Conservation (phyloP, 2,329 filamentous ascomycete species). For the Monosporascus sp. region DNA sequence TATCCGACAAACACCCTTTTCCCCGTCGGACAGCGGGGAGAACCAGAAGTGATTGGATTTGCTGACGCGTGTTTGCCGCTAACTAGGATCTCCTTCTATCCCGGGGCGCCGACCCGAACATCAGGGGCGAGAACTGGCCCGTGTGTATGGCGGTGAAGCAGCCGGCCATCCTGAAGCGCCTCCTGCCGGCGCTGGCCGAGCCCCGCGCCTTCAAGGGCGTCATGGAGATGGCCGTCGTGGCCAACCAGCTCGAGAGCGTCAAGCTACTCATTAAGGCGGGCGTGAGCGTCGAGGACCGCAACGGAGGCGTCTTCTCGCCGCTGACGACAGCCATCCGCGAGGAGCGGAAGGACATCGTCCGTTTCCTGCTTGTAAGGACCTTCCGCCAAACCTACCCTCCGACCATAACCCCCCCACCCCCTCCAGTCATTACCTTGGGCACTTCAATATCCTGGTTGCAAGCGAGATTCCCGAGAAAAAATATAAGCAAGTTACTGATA, state of each 20-base stretch:
- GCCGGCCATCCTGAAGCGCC: constrained; percentile 52
- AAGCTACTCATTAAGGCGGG: constrained; percentile 60
- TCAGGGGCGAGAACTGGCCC: constrained; percentile 65
- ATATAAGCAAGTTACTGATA: too few relatives aligned
- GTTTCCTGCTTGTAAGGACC: constrained; percentile 44
- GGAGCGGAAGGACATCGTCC: constrained; percentile 54
- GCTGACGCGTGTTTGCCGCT: too few relatives aligned
- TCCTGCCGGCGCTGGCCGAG: constrained; percentile 53
- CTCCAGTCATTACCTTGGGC: background rate
- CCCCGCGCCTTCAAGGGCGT: constrained; percentile 60
- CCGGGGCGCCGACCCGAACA: constrained; percentile 51
- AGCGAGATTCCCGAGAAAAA: too few relatives aligned
- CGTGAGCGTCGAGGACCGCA: constrained; percentile 65
- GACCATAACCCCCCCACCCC: background rate
- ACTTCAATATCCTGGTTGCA: background rate
- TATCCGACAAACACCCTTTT: background rate
- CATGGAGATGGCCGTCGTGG: constrained; percentile 62
- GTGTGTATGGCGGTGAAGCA: constrained; percentile 62
- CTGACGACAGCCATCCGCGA: constrained; percentile 64
- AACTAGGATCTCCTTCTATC: constrained; percentile 16
- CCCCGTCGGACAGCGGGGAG: background rate
- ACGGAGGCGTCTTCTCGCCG: constrained; percentile 66
- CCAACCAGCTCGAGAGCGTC: constrained; percentile 61
- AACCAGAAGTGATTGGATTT: too few relatives aligned
- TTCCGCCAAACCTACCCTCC: background rate